These are phyloP conservation scores for Skeletonema potamos DNA, from an alignment of 108 stramenopile genomes.

Conservation along the genomic window DNA sequence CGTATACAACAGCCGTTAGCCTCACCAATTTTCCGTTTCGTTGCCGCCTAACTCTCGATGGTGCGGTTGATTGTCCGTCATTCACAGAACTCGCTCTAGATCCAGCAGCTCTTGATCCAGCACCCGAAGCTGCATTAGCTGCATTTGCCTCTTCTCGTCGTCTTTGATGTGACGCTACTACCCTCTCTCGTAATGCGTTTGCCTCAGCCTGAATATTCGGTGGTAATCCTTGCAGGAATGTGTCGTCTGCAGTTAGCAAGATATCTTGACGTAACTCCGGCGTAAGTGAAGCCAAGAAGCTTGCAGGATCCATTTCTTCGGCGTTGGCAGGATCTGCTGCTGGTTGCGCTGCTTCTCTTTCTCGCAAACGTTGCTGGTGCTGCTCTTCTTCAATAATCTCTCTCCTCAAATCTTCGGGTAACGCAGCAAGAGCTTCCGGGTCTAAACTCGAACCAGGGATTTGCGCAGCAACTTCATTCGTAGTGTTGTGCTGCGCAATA, in stretches of 20 bases:
- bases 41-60: conserved; percentile 32
- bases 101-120: conserved; percentile 10
- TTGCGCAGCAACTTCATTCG: conserved; percentile 61
- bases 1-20: neutral
- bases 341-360: conserved; percentile 45
- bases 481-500: conserved; percentile 64
- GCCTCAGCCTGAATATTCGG: conserved; percentile 88
- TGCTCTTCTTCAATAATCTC: conserved; percentile 94
- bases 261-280: conserved; percentile 92
- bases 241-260: conserved; percentile 85
- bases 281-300: conserved; percentile 87
- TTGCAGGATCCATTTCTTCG: conserved; percentile 87
- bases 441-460: conserved; percentile 88
- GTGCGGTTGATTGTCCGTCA: conserved; percentile 2
- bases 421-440: conserved; percentile 91
- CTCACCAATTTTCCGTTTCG: conserved; percentile 41
- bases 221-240: conserved; percentile 79
- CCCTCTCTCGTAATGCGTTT: conserved; percentile 84
- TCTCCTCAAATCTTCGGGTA: conserved; percentile 92
- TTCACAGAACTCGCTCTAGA: neutral
- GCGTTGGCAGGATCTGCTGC: conserved; percentile 91
- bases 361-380: conserved; percentile 68
- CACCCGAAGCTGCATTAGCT: conserved; percentile 6
- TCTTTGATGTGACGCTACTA: conserved; percentile 47
- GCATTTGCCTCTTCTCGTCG: conserved; percentile 30